phyloP scores from a whole-genome alignment of 768 basidiomycete genomes.

The Suillus spraguei region DNA sequence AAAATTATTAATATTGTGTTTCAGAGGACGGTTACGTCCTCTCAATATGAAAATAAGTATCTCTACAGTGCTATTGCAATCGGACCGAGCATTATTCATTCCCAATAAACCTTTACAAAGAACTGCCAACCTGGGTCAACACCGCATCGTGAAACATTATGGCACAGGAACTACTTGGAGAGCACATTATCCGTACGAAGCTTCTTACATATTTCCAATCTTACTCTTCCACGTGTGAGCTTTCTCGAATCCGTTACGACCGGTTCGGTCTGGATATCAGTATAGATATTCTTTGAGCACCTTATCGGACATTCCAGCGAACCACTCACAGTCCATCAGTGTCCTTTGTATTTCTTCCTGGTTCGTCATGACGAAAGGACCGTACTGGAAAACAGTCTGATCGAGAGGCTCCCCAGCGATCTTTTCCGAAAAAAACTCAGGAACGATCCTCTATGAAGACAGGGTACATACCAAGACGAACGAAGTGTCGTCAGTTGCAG shows the following conservation, averaged over 20 bases:
- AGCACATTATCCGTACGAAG: too few relatives aligned
- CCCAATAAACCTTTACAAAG: background rate
- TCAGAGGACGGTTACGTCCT: background rate
- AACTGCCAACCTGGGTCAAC: background rate
- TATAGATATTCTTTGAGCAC: background rate
- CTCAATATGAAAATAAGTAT: background rate
- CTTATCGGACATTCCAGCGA: background rate
- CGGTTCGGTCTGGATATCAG: constrained; percentile 58
- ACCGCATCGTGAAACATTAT: background rate
- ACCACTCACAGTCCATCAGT: constrained; percentile 69
- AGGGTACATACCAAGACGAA: constrained; percentile 62
- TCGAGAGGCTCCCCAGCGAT: constrained; percentile 88
- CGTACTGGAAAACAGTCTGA: constrained; percentile 86
- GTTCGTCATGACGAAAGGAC: constrained; percentile 86
- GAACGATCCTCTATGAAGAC: constrained; percentile 6
- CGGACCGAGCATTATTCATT: background rate
- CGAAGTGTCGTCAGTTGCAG: constrained; percentile 64
- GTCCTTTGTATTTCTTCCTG: constrained; percentile 82
- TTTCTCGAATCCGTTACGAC: constrained; percentile 88
- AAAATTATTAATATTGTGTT: background rate
- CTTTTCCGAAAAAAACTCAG: constrained; percentile 35
- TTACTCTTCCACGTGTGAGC: constrained; percentile 86
- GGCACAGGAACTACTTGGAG: background rate
- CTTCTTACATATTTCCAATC: constrained; percentile 49
- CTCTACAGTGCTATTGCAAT: background rate